A percentile compares a stretch with the other conserved stretches of the same genome.
These are phyloP conservation scores for Buddleja alternifolia DNA, from an alignment of 257 asterid species.

Conservation along the genomic window DNA sequence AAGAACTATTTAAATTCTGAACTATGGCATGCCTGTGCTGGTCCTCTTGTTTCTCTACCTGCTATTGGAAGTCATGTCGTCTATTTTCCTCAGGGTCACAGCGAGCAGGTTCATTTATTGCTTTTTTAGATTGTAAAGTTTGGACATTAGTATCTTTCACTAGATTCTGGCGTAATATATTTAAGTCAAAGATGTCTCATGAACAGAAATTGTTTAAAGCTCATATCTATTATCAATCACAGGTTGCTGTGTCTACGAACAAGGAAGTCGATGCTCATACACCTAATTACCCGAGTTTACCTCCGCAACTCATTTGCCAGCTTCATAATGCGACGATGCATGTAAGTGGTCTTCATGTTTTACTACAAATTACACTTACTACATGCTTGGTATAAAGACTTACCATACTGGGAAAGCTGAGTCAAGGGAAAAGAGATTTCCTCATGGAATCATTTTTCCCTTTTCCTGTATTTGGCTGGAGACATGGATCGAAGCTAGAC, in stretches of 20 bases:
- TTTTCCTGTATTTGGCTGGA: too few relatives aligned
- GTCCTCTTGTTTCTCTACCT: slow-evolving; percentile 91
- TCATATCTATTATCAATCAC: slow-evolving; percentile 10
- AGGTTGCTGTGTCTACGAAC: slow-evolving; percentile 81
- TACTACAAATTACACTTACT: too few relatives aligned
- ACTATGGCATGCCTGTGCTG: slow-evolving; percentile 97
- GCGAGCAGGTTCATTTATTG: slow-evolving; percentile 62
- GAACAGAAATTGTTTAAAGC: not conserved
- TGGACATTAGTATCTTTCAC: too few relatives aligned
- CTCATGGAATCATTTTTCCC: too few relatives aligned
- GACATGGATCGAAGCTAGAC: too few relatives aligned
- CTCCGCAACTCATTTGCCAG: slow-evolving; percentile 76
- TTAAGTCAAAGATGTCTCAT: not conserved
- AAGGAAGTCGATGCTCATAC: slow-evolving; percentile 70
- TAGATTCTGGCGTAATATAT: too few relatives aligned
- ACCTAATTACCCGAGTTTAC: slow-evolving; percentile 69
- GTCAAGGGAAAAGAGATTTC: too few relatives aligned
- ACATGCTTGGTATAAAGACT: too few relatives aligned
- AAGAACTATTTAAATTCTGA: slow-evolving; percentile 68
- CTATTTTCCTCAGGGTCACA: slow-evolving; percentile 84
- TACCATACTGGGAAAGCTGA: too few relatives aligned
- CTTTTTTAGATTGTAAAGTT: not conserved
- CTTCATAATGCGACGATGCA: slow-evolving; percentile 80
- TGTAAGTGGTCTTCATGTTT: slow-evolving; percentile 37
- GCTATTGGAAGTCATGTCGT: slow-evolving; percentile 80